A percentile compares a stretch with the other conserved stretches of the same genome.
Evolutionary conservation across 2,329 filamentous ascomycete species (phyloP).

Genomic region (Fusarium poae): DNA sequence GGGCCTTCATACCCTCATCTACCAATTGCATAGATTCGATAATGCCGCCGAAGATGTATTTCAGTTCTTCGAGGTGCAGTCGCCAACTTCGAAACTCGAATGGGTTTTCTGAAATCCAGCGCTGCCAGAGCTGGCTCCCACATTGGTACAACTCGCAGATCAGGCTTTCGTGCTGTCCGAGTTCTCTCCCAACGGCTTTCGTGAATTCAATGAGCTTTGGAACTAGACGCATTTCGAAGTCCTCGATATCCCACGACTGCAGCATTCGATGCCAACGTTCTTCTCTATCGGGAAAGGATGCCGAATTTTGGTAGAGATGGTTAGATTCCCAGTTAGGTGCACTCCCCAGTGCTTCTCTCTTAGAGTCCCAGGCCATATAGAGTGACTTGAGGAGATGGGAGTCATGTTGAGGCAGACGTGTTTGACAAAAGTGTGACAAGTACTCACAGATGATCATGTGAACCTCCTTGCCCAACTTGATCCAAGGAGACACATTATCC

Average conservation of each 20-base stretch:
- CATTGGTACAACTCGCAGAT: constrained; percentile 45
- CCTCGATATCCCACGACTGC: neutral
- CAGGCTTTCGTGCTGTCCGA: constrained; percentile 37
- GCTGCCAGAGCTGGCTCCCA: constrained; percentile 24
- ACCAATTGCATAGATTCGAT: neutral
- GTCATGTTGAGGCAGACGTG: neutral
- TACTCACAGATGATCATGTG: constrained; percentile 33
- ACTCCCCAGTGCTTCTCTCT: neutral
- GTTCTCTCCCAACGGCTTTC: constrained; percentile 31
- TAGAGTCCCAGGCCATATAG: neutral
- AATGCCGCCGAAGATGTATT: constrained; percentile 1
- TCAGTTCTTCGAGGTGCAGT: constrained; percentile 4
- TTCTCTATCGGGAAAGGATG: neutral
- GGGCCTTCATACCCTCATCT: constrained; percentile 2
- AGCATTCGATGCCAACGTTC: constrained; percentile 2
- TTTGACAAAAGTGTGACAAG: constrained; percentile 5
- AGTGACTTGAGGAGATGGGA: neutral
- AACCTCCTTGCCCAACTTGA: neutral
- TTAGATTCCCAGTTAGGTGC: constrained; percentile 23
- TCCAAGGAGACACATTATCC: constrained; percentile 9
- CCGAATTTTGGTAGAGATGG: neutral
- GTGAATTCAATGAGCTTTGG: constrained; percentile 37
- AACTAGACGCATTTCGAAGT: constrained; percentile 31
- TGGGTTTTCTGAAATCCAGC: constrained; percentile 16
- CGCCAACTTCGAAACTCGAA: constrained; percentile 22